Conservation (phyloP, 305 asterid species). For the Nicotiana rustica region DNA sequence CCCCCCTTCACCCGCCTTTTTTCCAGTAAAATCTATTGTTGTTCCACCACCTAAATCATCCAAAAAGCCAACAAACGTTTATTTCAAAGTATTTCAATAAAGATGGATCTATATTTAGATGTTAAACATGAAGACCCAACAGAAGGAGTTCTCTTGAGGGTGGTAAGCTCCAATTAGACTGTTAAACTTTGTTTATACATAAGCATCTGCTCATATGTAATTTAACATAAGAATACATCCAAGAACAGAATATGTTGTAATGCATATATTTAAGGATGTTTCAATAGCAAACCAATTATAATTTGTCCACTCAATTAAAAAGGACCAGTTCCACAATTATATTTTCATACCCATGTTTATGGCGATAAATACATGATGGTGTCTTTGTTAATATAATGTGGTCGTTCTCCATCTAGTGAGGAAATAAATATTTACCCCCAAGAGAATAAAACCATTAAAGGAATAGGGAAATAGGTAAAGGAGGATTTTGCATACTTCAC, state of each 20-base stretch:
- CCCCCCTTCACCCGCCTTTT: no score
- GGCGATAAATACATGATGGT: background rate
- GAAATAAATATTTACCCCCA: slow-evolving; percentile 30
- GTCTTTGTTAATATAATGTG: background rate
- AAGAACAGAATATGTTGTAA: background rate
- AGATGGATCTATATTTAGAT: no score
- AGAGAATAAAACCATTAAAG: slow-evolving; percentile 31
- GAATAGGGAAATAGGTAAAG: slow-evolving; percentile 35
- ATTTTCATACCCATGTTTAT: slow-evolving; percentile 6
- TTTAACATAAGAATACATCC: background rate
- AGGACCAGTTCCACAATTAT: background rate
- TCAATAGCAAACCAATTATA: background rate
- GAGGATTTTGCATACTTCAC: slow-evolving; percentile 74
- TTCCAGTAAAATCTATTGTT: no score
- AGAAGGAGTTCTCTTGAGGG: no score
- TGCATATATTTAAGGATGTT: background rate
- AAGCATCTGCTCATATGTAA: no score
- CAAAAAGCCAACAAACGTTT: no score
- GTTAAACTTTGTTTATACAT: no score
- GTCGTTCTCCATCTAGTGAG: background rate
- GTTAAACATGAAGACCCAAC: no score
- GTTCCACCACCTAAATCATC: no score
- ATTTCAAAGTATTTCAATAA: no score
- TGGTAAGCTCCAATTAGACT: no score
- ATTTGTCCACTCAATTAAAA: slow-evolving; percentile 3